These are phyloP conservation scores for Nakaseomyces uthaithaninus DNA, from an alignment of 1,139 yeast genomes.

Conservation along the genomic window DNA sequence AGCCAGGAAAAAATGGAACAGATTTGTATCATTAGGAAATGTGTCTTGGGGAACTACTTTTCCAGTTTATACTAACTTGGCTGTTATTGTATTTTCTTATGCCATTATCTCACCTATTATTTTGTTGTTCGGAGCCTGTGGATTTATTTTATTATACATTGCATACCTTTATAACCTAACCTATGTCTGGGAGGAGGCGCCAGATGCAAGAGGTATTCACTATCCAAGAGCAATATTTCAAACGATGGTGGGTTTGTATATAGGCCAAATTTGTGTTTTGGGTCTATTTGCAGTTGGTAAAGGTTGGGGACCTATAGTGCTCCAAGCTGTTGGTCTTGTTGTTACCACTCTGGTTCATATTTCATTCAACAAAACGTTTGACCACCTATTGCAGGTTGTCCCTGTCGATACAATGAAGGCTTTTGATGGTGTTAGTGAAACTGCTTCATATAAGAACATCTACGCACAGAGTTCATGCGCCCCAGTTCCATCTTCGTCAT, in stretches of 20 bases:
- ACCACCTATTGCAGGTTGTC: slow-evolving; percentile 55
- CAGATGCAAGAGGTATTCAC: slow-evolving; percentile 57
- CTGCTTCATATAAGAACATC: slow-evolving; percentile 42
- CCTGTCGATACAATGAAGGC: slow-evolving; percentile 69
- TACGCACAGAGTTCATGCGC: slow-evolving; percentile 9
- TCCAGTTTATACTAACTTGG: slow-evolving; percentile 64
- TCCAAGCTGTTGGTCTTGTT: slow-evolving; percentile 47
- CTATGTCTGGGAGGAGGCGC: slow-evolving; percentile 49
- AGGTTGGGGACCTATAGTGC: slow-evolving; percentile 64
- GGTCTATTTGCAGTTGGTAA: slow-evolving; percentile 64
- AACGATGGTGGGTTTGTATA: slow-evolving; percentile 54
- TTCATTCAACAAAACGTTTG: slow-evolving; percentile 49
- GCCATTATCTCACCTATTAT: slow-evolving; percentile 76
- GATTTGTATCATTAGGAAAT: slow-evolving; percentile 41
- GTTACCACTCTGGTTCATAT: slow-evolving; percentile 49
- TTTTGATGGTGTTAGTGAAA: slow-evolving; percentile 58
- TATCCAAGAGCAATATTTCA: slow-evolving; percentile 62
- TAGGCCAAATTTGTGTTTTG: slow-evolving; percentile 56
- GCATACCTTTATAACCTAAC: slow-evolving; percentile 53
- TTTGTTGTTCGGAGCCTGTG: slow-evolving; percentile 53
- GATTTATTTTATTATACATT: slow-evolving; percentile 48
- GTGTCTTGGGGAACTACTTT: slow-evolving; percentile 70
- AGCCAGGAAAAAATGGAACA: slow-evolving; percentile 55
- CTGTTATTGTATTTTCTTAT: slow-evolving; percentile 63
- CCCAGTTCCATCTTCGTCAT: background rate